These are phyloP conservation scores for Termitomyces bulborhizus DNA, from an alignment of 768 basidiomycete species.

Conservation along the genomic window DNA sequence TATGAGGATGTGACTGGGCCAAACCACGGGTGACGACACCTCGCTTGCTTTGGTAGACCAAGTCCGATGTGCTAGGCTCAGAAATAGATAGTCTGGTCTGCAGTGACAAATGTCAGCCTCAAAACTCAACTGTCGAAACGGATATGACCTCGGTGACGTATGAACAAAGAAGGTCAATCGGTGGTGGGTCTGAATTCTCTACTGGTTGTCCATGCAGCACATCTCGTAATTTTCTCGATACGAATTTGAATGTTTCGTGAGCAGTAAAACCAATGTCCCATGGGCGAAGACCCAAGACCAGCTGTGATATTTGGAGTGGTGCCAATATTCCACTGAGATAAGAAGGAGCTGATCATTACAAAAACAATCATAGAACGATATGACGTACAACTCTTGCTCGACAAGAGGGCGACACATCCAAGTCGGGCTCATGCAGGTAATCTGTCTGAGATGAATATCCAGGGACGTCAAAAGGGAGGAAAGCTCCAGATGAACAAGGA, in stretches of 20 bases:
- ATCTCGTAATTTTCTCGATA: constrained; percentile 40
- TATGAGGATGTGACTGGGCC: constrained; percentile 42
- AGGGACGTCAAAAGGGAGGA: constrained; percentile 39
- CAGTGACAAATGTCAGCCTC: constrained; percentile 9
- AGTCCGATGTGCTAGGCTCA: constrained; percentile 28
- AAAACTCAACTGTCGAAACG: neutral
- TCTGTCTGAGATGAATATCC: constrained; percentile 44
- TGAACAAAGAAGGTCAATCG: constrained; percentile 45
- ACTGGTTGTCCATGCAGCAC: constrained; percentile 44
- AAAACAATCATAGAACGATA: constrained; percentile 3
- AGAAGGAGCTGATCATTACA: neutral
- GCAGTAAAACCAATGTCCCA: constrained; percentile 31
- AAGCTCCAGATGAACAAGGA: constrained; percentile 48
- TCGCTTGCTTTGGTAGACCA: constrained; percentile 48
- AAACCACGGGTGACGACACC: constrained; percentile 31
- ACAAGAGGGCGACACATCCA: constrained; percentile 53
- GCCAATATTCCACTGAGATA: constrained; percentile 32
- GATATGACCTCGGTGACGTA: constrained; percentile 39
- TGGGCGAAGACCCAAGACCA: constrained; percentile 35
- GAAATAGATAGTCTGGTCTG: constrained; percentile 16
- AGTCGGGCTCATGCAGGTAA: constrained; percentile 60
- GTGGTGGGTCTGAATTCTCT: constrained; percentile 39
- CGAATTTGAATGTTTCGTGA: constrained; percentile 41
- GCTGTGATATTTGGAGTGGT: constrained; percentile 41
- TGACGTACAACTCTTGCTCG: constrained; percentile 36